phyloP scores from a whole-genome alignment of 805 yeast species.

The Kluyveromyces starmeri region DNA sequence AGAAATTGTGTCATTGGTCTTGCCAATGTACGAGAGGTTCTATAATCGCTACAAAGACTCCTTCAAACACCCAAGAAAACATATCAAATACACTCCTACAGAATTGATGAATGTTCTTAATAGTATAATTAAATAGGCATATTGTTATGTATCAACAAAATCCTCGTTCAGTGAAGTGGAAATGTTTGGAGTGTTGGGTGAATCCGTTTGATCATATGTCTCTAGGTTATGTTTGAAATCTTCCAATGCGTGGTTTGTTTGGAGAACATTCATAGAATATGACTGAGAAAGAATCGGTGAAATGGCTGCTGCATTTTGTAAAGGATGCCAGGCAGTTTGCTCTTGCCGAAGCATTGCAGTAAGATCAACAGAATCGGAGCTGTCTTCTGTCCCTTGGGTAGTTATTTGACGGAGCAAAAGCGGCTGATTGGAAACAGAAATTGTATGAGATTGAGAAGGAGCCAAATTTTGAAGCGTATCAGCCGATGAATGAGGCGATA shows the following conservation, averaged over 20 bases:
- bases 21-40: constrained; percentile 79
- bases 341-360: constrained; percentile 29
- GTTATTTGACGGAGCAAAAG: constrained; percentile 1
- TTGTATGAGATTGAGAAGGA: background rate
- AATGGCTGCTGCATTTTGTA: constrained; percentile 12
- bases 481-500: constrained; percentile 1
- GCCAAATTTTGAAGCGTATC: constrained; percentile 3
- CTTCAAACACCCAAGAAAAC: constrained; percentile 30
- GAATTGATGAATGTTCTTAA: constrained; percentile 23
- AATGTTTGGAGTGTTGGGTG: background rate
- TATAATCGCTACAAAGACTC: constrained; percentile 49
- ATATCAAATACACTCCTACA: constrained; percentile 29
- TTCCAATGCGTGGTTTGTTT: constrained; percentile 16
- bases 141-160: constrained; percentile 1
- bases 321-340: constrained; percentile 22
- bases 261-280: constrained; percentile 15
- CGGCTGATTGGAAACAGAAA: constrained; percentile 2
- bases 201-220: background rate
- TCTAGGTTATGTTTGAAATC: constrained; percentile 14
- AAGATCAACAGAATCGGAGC: constrained; percentile 31
- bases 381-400: constrained; percentile 1
- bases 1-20: constrained; percentile 63
- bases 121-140: constrained; percentile 17
- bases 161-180: constrained; percentile 1
- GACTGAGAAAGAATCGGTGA: constrained; percentile 12